Conservation (phyloP, 345 rosid genomes). For the Camelina laxa region DNA sequence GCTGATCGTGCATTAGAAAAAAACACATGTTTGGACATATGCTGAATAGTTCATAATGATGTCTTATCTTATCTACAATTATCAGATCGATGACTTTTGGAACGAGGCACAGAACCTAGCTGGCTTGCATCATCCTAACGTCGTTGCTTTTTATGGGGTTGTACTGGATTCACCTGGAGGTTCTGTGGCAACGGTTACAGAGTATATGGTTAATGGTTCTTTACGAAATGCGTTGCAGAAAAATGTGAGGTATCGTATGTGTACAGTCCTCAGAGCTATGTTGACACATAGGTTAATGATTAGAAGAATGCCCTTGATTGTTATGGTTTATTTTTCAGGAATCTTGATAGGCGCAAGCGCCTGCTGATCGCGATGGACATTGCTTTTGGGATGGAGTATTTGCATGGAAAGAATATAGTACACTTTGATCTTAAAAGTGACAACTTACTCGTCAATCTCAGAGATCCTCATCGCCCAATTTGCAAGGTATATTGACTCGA, state of each 20-base stretch:
- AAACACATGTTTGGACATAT: not conserved
- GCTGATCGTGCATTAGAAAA: not conserved
- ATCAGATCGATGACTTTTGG: slow-evolving; percentile 18
- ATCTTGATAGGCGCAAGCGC: not conserved
- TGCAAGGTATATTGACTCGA: not conserved
- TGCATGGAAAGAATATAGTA: slow-evolving; percentile 17
- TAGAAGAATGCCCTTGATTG: not conserved
- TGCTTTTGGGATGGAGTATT: slow-evolving; percentile 10
- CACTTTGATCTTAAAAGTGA: slow-evolving; percentile 23
- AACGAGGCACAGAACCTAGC: slow-evolving; percentile 17
- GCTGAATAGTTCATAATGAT: not conserved
- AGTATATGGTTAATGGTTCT: slow-evolving; percentile 16
- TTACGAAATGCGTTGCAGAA: slow-evolving; percentile 12
- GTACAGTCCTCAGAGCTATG: not conserved
- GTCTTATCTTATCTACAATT: not conserved
- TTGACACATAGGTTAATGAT: not conserved
- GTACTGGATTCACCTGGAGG: slow-evolving; percentile 19
- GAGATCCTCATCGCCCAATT: slow-evolving; percentile 18
- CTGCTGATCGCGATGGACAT: slow-evolving; percentile 7
- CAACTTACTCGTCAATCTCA: not conserved
- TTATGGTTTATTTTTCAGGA: not conserved
- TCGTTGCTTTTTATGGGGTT: slow-evolving; percentile 16
- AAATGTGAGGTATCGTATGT: slow-evolving; percentile 1
- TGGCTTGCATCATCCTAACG: slow-evolving; percentile 21
- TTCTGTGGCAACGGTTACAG: slow-evolving; percentile 13